Conservation (phyloP, 306 rosid species). For the Adenanthera pavonina region DNA sequence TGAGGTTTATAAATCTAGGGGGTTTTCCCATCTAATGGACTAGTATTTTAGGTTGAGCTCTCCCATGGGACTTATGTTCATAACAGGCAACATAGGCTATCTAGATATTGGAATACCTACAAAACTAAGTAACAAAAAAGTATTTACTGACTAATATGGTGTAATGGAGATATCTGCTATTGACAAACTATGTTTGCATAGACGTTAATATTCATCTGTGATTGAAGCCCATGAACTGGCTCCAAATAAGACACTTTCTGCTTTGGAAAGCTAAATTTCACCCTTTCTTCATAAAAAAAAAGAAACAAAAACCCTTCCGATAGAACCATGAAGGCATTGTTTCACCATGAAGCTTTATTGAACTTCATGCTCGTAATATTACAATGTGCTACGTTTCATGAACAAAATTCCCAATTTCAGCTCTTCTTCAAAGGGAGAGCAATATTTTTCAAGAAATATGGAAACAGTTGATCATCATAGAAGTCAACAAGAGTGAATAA, state of each 20-base stretch:
- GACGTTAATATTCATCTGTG: neutral
- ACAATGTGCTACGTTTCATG: neutral
- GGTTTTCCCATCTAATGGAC: too few species aligned
- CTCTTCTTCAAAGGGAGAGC: neutral
- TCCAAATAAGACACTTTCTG: too few species aligned
- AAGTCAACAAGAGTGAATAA: neutral
- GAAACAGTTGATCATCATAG: neutral
- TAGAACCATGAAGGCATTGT: neutral
- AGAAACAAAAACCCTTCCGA: neutral
- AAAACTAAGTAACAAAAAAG: neutral
- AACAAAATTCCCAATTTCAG: neutral
- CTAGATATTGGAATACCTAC: neutral
- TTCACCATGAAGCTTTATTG: neutral
- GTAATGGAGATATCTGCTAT: neutral
- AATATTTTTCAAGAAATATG: neutral
- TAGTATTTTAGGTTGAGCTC: too few species aligned
- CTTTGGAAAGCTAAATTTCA: neutral
- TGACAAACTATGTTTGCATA: neutral
- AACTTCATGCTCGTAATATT: neutral
- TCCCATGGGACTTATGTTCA: too few species aligned
- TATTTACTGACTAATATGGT: neutral
- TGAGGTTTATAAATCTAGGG: too few species aligned
- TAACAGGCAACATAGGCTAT: neutral
- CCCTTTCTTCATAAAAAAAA: too few species aligned
- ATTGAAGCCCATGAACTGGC: neutral